Conservation (phyloP, 805 yeast species). For the Scheffersomyces spartinae region DNA sequence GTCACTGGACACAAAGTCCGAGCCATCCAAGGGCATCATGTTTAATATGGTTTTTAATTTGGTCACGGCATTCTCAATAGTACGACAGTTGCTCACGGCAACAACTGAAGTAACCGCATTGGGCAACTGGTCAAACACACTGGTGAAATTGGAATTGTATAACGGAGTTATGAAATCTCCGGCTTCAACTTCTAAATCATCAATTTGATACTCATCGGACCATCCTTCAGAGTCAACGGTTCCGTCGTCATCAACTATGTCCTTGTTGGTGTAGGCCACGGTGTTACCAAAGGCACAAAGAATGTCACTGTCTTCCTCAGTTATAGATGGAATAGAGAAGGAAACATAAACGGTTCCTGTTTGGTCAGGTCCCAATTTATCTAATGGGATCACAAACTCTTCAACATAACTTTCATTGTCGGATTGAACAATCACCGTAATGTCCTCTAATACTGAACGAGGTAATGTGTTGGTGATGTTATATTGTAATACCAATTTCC, state of each 20-base stretch:
- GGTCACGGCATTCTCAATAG: constrained; percentile 26
- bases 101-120: constrained; percentile 53
- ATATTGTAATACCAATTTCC: constrained; percentile 69
- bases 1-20: constrained; percentile 51
- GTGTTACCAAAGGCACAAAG: constrained; percentile 47
- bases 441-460: constrained; percentile 66
- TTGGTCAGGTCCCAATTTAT: constrained; percentile 56
- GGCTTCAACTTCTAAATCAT: constrained; percentile 57
- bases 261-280: constrained; percentile 66
- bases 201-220: constrained; percentile 89
- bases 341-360: constrained; percentile 73
- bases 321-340: constrained; percentile 47
- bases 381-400: constrained; percentile 66
- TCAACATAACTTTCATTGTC: constrained; percentile 48
- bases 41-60: constrained; percentile 40
- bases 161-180: constrained; percentile 80
- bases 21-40: constrained; percentile 55
- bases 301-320: constrained; percentile 24
- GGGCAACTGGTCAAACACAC: constrained; percentile 61
- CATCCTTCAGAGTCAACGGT: constrained; percentile 63
- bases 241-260: constrained; percentile 62
- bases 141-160: constrained; percentile 64
- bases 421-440: constrained; percentile 57
- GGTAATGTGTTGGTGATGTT: constrained; percentile 76
- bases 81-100: constrained; percentile 41